Conservation (phyloP, 2,329 filamentous ascomycete species). For the Aspergillus brunneoviolaceus region DNA sequence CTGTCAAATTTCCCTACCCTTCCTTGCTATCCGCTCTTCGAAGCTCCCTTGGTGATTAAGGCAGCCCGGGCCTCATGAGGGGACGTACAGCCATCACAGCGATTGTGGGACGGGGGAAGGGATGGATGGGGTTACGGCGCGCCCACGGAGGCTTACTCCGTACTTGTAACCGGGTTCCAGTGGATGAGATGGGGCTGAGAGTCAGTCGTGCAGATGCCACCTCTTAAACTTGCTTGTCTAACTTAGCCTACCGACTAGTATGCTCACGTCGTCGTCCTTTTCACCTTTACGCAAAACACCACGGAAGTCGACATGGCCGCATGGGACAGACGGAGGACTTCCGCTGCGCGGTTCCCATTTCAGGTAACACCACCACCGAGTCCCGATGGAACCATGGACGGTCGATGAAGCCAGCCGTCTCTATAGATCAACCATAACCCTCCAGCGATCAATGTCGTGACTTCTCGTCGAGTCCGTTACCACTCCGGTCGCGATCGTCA, state of each 20-base stretch:
- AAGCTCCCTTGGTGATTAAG: background rate
- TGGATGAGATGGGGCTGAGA: background rate
- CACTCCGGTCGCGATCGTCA: background rate
- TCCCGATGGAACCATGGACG: background rate
- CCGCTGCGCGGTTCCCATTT: background rate
- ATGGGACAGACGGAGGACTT: background rate
- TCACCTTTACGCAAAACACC: background rate
- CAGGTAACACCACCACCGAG: background rate
- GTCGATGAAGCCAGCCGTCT: no score
- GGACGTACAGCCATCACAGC: background rate
- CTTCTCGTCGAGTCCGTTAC: background rate
- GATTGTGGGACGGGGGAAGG: background rate
- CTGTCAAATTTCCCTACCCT: background rate
- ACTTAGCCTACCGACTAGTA: background rate
- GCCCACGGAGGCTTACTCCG: background rate
- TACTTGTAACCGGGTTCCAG: background rate
- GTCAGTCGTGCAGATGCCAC: background rate
- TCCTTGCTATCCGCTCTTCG: background rate
- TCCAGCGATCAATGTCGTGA: no score
- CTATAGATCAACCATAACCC: no score
- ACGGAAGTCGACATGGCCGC: background rate
- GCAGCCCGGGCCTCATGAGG: background rate
- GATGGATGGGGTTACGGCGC: background rate
- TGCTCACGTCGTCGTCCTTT: background rate
- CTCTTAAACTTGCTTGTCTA: background rate